Evolutionary conservation across 2,329 filamentous ascomycete genomes (phyloP).

Genomic region (Nothopassalora personata): DNA sequence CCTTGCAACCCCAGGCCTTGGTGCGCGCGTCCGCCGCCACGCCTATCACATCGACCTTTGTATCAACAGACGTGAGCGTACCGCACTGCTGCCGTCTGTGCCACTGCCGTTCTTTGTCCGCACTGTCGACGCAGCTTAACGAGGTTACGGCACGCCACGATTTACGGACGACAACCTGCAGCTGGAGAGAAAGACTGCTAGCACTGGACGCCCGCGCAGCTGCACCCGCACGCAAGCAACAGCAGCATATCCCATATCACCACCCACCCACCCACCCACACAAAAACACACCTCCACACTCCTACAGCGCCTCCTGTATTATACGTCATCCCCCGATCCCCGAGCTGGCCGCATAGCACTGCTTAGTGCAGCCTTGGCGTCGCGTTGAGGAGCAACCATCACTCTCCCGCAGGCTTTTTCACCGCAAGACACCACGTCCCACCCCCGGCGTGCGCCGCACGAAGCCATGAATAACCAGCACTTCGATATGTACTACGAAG

Average conservation of each 20-base stretch:
- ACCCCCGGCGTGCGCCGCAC: slow-evolving; percentile 3
- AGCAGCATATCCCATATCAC: neutral
- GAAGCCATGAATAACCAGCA: slow-evolving; percentile 29
- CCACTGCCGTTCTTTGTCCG: slow-evolving; percentile 7
- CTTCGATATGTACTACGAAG: slow-evolving; percentile 68
- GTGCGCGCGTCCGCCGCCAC: neutral
- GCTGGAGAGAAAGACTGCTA: neutral
- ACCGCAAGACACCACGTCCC: slow-evolving; percentile 8
- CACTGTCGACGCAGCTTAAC: neutral
- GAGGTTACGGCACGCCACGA: slow-evolving; percentile 3
- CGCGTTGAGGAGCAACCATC: neutral
- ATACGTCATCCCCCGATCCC: neutral
- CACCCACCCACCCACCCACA: neutral
- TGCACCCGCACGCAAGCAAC: neutral
- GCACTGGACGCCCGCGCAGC: neutral
- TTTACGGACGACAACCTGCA: neutral
- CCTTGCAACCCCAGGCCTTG: neutral
- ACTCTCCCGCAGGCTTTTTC: slow-evolving; percentile 6
- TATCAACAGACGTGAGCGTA: neutral
- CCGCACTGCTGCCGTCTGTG: neutral
- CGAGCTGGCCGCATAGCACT: slow-evolving; percentile 1
- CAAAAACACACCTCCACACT: neutral
- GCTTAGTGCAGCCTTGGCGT: slow-evolving; percentile 4
- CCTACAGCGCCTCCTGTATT: neutral
- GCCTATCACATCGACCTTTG: neutral